Conservation (phyloP, 768 basidiomycete species). For the Suillus cothurnatus region DNA sequence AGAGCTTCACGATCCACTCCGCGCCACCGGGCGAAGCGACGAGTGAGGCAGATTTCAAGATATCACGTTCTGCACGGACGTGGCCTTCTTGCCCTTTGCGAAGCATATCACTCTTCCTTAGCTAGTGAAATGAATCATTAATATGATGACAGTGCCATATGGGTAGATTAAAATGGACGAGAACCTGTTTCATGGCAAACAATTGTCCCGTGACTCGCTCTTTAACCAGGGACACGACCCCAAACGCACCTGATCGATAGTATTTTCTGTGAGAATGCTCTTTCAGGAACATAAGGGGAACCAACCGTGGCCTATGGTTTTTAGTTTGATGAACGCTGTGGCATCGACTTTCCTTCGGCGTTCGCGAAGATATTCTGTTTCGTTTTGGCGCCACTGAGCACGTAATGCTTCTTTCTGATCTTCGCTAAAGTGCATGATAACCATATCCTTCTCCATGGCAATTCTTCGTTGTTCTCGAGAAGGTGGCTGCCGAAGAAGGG, state of each 20-base stretch:
- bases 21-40: constrained; percentile 72
- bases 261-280: constrained; percentile 25
- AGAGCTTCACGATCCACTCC: constrained; percentile 92
- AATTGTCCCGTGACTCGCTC: constrained; percentile 79
- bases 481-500: constrained; percentile 79
- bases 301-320: constrained; percentile 93
- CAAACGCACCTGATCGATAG: constrained; percentile 78
- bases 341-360: constrained; percentile 80
- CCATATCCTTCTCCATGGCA: constrained; percentile 89
- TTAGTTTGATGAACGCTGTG: constrained; percentile 84
- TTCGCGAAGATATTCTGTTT: constrained; percentile 89
- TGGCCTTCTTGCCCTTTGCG: constrained; percentile 97
- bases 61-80: constrained; percentile 92
- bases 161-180: constrained; percentile 29
- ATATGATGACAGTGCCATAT: constrained; percentile 19
- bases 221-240: constrained; percentile 90
- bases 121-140: constrained; percentile 43
- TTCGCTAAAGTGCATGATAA: constrained; percentile 67
- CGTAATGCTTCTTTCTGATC: constrained; percentile 72
- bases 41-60: constrained; percentile 87
- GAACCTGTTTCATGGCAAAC: constrained; percentile 96
- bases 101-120: constrained; percentile 90
- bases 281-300: constrained; percentile 28
- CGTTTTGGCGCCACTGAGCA: constrained; percentile 80
- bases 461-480: constrained; percentile 83